Conservation (phyloP, 2,329 filamentous ascomycete species). For the Diaporthe vaccinii region DNA sequence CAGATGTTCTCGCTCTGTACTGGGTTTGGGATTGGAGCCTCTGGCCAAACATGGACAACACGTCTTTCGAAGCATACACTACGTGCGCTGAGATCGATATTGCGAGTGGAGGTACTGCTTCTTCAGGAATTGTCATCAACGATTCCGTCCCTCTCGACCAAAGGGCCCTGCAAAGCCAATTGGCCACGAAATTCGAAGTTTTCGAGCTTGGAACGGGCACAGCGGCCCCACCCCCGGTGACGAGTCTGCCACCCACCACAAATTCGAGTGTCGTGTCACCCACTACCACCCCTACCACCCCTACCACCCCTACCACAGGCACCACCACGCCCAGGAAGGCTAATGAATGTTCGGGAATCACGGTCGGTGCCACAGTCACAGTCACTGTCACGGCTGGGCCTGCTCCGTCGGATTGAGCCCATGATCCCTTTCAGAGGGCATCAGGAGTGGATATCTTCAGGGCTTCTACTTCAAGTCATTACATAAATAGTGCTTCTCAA, state of each 20-base stretch:
- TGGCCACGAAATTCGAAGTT: background rate
- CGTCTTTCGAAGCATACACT: background rate
- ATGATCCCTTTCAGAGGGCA: background rate
- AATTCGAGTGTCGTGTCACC: background rate
- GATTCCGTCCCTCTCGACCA: background rate
- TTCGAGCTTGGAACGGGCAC: conserved; percentile 7
- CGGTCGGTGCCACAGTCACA: background rate
- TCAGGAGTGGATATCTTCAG: background rate
- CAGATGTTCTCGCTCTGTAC: background rate
- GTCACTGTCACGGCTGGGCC: background rate
- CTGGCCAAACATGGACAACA: background rate
- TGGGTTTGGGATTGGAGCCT: background rate
- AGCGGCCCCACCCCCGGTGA: background rate
- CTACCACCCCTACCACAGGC: background rate
- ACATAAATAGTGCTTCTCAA: background rate
- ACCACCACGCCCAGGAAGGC: background rate
- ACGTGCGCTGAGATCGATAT: background rate
- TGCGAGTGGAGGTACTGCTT: background rate
- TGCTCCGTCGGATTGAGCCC: background rate
- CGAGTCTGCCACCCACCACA: background rate
- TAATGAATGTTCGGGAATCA: background rate
- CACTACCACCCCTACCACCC: background rate
- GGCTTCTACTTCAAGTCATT: too few species aligned
- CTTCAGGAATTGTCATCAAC: background rate
- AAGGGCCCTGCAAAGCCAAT: background rate